phyloP scores from a whole-genome alignment of 257 asterid species.

The Ajuga chamaepitys region DNA sequence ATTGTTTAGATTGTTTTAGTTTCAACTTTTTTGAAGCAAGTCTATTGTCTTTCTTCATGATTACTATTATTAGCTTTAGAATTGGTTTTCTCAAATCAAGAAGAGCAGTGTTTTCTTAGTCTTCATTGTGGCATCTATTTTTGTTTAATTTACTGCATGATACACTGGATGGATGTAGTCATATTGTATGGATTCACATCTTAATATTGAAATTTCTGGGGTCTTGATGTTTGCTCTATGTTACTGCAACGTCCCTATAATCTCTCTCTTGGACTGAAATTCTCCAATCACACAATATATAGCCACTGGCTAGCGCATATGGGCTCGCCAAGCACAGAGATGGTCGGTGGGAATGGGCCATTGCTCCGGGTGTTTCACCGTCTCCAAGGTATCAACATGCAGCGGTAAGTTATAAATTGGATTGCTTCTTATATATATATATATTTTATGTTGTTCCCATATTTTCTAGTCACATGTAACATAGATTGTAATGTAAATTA shows the following conservation, averaged over 20 bases:
- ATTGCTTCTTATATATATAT: background rate
- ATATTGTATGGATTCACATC: background rate
- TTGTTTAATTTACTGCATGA: background rate
- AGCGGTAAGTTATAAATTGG: slow-evolving; percentile 49
- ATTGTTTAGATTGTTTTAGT: background rate
- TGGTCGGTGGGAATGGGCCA: slow-evolving; percentile 99
- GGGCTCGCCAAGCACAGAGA: slow-evolving; percentile 99
- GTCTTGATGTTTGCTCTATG: background rate
- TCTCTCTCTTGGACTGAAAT: background rate
- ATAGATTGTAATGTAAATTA: background rate
- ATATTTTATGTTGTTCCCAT: background rate
- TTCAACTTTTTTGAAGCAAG: background rate
- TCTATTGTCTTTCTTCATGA: background rate
- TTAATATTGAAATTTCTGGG: background rate
- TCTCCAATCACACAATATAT: slow-evolving; percentile 19
- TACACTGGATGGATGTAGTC: background rate
- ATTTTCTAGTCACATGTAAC: background rate
- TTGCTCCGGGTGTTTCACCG: slow-evolving; percentile 99
- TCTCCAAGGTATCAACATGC: slow-evolving; percentile 98
- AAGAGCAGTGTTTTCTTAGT: slow-evolving; percentile 1
- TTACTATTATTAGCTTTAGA: background rate
- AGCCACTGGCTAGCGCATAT: slow-evolving; percentile 96
- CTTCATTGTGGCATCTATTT: no score
- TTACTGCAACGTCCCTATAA: background rate
- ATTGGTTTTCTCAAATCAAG: background rate